Conservation (phyloP, 2,329 filamentous ascomycete genomes). For the Lasiodiplodia citricola region DNA sequence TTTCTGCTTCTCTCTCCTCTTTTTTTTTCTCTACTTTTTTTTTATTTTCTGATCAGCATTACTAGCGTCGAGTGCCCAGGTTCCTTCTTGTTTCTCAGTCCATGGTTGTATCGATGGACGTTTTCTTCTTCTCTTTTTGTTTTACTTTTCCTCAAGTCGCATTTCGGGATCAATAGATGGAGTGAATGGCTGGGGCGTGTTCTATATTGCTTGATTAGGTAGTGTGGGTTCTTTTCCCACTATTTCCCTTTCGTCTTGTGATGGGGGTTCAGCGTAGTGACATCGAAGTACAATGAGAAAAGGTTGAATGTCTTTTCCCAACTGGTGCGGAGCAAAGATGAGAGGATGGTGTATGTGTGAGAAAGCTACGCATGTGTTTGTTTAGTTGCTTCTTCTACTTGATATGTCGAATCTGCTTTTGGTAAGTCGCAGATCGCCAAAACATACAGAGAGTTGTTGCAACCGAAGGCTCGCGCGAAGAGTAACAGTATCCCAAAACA, state of each 20-base stretch:
- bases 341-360: background rate
- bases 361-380: background rate
- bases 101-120: background rate
- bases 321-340: background rate
- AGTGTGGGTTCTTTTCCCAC: no score
- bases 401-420: no score
- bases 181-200: no score
- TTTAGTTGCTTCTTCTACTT: no score
- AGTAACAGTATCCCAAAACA: no score
- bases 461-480: no score
- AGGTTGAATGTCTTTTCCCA: background rate
- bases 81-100: background rate
- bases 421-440: no score
- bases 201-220: no score
- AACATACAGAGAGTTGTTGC: no score
- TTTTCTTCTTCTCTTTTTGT: background rate
- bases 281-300: background rate
- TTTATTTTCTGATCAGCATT: background rate
- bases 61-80: background rate
- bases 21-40: background rate
- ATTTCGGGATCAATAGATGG: no score
- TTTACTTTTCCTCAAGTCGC: no score
- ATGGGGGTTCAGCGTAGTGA: background rate
- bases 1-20: slow-evolving; percentile 19
- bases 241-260: background rate